Percentiles rank a stretch among this genome's conserved stretches.
These are phyloP conservation scores for Picochlorum sp. DNA, from an alignment of 139 green algal species.

Conservation along the genomic window DNA sequence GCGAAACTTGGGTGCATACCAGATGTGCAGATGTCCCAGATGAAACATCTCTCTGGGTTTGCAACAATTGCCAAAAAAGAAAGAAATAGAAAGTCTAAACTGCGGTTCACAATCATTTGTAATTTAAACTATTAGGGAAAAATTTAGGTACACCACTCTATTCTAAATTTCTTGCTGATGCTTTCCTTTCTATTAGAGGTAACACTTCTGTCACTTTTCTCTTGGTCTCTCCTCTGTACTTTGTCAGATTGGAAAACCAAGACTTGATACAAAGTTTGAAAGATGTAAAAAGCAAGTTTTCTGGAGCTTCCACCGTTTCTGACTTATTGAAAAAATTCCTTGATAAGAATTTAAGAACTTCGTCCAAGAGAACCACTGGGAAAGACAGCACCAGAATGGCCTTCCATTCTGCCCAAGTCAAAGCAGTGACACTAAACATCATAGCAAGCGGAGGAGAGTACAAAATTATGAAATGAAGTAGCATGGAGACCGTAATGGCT, in stretches of 20 bases:
- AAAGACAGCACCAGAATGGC: conserved; percentile 69
- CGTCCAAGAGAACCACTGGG: conserved; percentile 87
- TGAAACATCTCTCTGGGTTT: background rate
- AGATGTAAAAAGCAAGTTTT: too few relatives aligned
- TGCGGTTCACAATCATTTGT: too few relatives aligned
- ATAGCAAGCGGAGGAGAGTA: conserved; percentile 62
- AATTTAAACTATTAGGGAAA: too few relatives aligned
- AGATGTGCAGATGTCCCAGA: conserved; percentile 7
- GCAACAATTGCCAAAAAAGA: background rate
- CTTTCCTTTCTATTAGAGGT: background rate
- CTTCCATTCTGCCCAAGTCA: conserved; percentile 67
- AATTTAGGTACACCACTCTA: background rate
- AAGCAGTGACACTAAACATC: conserved; percentile 68
- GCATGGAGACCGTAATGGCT: conserved; percentile 73
- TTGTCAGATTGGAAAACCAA: background rate
- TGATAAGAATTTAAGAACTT: conserved; percentile 65
- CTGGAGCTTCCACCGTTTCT: too few relatives aligned
- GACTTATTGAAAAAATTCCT: conserved; percentile 2
- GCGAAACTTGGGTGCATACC: conserved; percentile 19
- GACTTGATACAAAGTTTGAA: background rate
- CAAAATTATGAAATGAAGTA: conserved; percentile 79
- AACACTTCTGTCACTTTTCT: background rate
- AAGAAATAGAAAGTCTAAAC: background rate
- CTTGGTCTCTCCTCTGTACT: background rate
- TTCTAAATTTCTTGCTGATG: background rate